phyloP scores from a whole-genome alignment of 23 red algal genomes.

The Gracilaria caudata region DNA sequence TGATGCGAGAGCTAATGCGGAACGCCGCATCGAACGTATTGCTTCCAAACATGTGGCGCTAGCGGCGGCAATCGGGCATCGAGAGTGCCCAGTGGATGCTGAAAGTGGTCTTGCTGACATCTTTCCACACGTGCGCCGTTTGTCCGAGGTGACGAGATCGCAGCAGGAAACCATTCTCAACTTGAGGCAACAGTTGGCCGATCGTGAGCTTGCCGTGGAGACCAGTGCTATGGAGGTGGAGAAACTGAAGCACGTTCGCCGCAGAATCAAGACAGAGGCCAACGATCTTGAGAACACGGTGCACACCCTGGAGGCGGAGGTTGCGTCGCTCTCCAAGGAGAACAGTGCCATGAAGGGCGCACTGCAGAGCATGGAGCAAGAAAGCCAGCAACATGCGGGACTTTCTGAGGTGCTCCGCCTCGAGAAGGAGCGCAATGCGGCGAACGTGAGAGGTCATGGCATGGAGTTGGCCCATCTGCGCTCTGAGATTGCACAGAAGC shows the following conservation, averaged over 20 bases:
- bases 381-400: not conserved
- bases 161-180: slow-evolving; percentile 7
- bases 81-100: slow-evolving; percentile 2
- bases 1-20: not conserved
- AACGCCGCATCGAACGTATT: slow-evolving; percentile 2
- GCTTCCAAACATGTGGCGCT: not conserved
- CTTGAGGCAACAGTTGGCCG: not conserved
- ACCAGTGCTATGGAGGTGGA: not conserved
- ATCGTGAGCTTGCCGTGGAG: not conserved
- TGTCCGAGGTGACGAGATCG: not conserved
- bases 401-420: slow-evolving; percentile 12
- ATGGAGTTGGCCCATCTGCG: slow-evolving; percentile 7
- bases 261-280: slow-evolving; percentile 4
- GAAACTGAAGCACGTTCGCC: slow-evolving; percentile 5
- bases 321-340: not conserved
- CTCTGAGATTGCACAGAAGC: not conserved
- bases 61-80: slow-evolving; percentile 2
- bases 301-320: not conserved
- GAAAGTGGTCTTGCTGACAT: slow-evolving; percentile 18
- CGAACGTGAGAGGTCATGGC: slow-evolving; percentile 16
- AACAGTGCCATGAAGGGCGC: slow-evolving; percentile 10
- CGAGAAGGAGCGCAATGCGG: slow-evolving; percentile 12
- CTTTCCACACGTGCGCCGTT: slow-evolving; percentile 5
- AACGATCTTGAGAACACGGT: not conserved
- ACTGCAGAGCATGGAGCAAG: not conserved